Evolutionary conservation across 805 yeast genomes (phyloP).

Genomic region (Scheffersomyces amazonensis): DNA sequence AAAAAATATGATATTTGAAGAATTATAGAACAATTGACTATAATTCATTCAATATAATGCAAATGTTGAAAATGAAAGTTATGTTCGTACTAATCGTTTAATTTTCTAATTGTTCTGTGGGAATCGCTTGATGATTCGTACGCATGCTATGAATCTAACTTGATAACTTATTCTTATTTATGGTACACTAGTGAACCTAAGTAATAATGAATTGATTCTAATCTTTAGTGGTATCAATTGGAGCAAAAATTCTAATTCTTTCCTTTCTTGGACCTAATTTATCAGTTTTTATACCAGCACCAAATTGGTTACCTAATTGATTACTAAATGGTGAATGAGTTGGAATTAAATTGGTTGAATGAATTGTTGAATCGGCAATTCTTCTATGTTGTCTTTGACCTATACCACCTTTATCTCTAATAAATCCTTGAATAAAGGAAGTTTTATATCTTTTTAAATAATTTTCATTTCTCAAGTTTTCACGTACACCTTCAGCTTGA

Average conservation of each 20-base stretch:
- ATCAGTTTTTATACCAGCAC: constrained; percentile 42
- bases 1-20: too few species aligned
- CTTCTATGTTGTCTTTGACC: constrained; percentile 41
- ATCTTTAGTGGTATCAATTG: constrained; percentile 11
- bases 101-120: too few species aligned
- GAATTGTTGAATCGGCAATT: constrained; percentile 20
- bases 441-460: constrained; percentile 37
- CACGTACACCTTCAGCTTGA: constrained; percentile 26
- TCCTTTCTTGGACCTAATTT: constrained; percentile 46
- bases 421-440: constrained; percentile 40
- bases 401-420: constrained; percentile 44
- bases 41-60: too few species aligned
- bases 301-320: constrained; percentile 42
- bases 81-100: too few species aligned
- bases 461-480: constrained; percentile 32
- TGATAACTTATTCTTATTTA: too few species aligned
- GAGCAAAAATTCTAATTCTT: constrained; percentile 39
- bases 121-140: too few species aligned
- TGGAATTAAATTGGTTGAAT: constrained; percentile 33
- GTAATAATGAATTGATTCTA: too few species aligned
- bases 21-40: too few species aligned
- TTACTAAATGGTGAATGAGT: constrained; percentile 39
- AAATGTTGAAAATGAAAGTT: too few species aligned
- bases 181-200: too few species aligned
- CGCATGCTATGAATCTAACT: too few species aligned